These are phyloP conservation scores for Cryptosporidium sp. DNA, from an alignment of 169 alveolate genomes.

Conservation along the genomic window DNA sequence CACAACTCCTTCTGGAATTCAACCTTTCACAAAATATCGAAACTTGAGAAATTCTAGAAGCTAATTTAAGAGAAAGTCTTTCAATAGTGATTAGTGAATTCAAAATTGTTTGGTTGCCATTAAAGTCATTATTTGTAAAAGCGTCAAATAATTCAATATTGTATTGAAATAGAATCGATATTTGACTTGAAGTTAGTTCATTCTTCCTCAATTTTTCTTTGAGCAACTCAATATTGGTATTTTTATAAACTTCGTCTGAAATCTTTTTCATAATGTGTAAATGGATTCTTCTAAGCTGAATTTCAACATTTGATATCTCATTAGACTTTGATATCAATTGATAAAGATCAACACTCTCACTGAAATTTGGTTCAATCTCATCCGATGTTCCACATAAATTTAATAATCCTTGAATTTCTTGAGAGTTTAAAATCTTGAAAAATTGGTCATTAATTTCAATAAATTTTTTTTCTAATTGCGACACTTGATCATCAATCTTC, in stretches of 20 bases:
- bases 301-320: constrained; percentile 7
- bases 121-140: not conserved
- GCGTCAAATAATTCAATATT: constrained; percentile 7
- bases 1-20: not conserved
- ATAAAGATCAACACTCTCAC: constrained; percentile 2
- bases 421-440: not conserved
- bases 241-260: constrained; percentile 33
- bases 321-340: not conserved
- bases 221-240: constrained; percentile 3
- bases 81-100: constrained; percentile 13
- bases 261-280: constrained; percentile 37
- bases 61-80: constrained; percentile 50
- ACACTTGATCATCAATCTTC: constrained; percentile 21
- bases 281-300: constrained; percentile 35
- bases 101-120: not conserved
- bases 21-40: constrained; percentile 40
- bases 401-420: not conserved
- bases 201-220: constrained; percentile 37
- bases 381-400: not conserved
- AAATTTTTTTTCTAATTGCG: constrained; percentile 8
- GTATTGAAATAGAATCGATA: constrained; percentile 39
- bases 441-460: not conserved
- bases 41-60: constrained; percentile 64
- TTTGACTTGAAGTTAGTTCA: constrained; percentile 60
- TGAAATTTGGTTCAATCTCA: not conserved